Percentiles rank a stretch among this genome's conserved stretches.
Conservation (phyloP, 305 asterid species). For the Rubia peregrina region DNA sequence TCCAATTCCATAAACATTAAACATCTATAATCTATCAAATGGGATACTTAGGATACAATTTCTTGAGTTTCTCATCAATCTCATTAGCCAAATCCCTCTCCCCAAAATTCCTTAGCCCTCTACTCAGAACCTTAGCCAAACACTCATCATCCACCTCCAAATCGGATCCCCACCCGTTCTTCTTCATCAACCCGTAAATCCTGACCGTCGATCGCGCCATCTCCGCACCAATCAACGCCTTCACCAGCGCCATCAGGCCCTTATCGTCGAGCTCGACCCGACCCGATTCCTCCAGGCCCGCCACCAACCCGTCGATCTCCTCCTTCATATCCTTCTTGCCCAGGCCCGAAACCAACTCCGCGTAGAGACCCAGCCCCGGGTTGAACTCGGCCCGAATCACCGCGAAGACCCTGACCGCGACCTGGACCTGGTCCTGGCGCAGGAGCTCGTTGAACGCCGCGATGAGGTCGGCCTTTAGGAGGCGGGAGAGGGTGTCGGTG, state of each 20-base stretch:
- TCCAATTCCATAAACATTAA: no score
- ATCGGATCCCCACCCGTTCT: constrained; percentile 38
- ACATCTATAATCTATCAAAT: neutral
- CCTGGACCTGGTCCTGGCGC: constrained; percentile 59
- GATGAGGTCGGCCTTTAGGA: constrained; percentile 71
- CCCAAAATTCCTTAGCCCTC: constrained; percentile 66
- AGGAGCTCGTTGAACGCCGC: constrained; percentile 72
- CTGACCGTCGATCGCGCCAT: constrained; percentile 58
- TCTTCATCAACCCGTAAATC: constrained; percentile 70
- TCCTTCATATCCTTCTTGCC: constrained; percentile 42
- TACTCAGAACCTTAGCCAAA: constrained; percentile 64
- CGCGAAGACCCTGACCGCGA: constrained; percentile 59
- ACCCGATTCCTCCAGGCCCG: constrained; percentile 42
- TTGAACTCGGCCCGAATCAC: constrained; percentile 54
- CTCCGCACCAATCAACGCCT: constrained; percentile 59
- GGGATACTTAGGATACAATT: constrained; percentile 12
- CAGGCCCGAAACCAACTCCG: constrained; percentile 49
- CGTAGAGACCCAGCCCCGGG: constrained; percentile 53
- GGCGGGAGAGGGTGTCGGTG: constrained; percentile 48
- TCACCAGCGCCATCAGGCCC: constrained; percentile 58
- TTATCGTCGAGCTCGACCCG: constrained; percentile 40
- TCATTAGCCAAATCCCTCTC: constrained; percentile 58
- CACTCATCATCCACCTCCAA: constrained; percentile 64
- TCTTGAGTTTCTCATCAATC: constrained; percentile 47
- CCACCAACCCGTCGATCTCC: constrained; percentile 50